Evolutionary conservation across 169 alveolate genomes (phyloP).

Genomic region (Cryptosporidium meleagridis): DNA sequence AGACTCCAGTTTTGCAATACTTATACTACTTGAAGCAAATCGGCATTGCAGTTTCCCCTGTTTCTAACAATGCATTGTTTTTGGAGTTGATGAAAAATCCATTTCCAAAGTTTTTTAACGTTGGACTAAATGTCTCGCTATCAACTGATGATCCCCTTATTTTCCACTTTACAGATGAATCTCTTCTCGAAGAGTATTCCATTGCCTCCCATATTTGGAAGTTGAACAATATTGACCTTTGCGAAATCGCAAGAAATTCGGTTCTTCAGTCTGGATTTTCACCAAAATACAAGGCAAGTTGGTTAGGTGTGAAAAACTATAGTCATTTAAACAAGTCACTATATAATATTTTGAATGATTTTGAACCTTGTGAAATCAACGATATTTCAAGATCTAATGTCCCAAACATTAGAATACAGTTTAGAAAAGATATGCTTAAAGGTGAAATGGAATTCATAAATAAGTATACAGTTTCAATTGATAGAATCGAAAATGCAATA

Average conservation of each 20-base stretch:
- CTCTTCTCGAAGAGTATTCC: conserved; percentile 93
- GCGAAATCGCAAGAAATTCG: conserved; percentile 92
- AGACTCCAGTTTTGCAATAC: conserved; percentile 88
- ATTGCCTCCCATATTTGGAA: conserved; percentile 89
- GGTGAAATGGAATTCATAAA: conserved; percentile 57
- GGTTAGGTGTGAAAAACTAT: conserved; percentile 78
- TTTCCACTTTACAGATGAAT: conserved; percentile 92
- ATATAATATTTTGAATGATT: conserved; percentile 22
- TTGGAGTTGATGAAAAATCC: conserved; percentile 87
- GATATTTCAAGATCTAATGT: conserved; percentile 72
- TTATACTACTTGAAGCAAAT: conserved; percentile 90
- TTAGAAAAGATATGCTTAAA: conserved; percentile 65
- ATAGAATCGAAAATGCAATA: conserved; percentile 39
- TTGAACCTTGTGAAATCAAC: conserved; percentile 61
- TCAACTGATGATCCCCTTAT: conserved; percentile 95
- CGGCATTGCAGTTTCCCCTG: conserved; percentile 93
- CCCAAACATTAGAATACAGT: conserved; percentile 74
- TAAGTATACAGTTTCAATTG: conserved; percentile 7
- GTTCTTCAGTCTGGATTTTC: conserved; percentile 86
- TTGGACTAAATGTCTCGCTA: conserved; percentile 91
- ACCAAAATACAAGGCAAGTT: conserved; percentile 71
- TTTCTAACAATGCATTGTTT: conserved; percentile 90
- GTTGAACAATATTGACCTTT: conserved; percentile 87
- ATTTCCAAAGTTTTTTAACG: conserved; percentile 86
- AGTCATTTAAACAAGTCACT: conserved; percentile 16